Percentiles rank a stretch among this genome's conserved stretches.
phyloP scores from a whole-genome alignment of 1,139 yeast species.

The Taphrina deformans region DNA sequence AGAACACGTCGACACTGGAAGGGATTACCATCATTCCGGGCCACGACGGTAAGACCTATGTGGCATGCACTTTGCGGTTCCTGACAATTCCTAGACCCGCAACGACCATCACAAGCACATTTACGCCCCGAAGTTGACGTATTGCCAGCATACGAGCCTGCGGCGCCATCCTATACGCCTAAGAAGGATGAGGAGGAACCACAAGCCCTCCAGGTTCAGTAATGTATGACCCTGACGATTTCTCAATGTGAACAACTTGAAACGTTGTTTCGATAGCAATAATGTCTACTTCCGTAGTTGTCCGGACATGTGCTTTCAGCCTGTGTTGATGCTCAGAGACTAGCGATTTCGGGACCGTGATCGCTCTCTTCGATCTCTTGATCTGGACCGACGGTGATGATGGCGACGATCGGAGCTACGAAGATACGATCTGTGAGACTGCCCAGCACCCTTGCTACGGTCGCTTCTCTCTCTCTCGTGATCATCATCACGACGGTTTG shows the following conservation, averaged over 20 bases:
- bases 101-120: conserved; percentile 3
- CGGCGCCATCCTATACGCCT: conserved; percentile 14
- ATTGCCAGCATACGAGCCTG: conserved; percentile 12
- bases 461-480: not conserved
- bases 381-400: not conserved
- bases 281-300: no score
- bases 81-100: not conserved
- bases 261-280: no score
- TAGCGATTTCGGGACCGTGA: not conserved
- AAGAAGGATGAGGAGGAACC: not conserved
- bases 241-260: not conserved
- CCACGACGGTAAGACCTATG: not conserved
- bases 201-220: not conserved
- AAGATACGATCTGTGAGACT: not conserved
- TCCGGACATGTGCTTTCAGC: no score
- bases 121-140: not conserved
- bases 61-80: not conserved
- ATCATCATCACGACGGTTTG: not conserved
- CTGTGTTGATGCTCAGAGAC: not conserved
- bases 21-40: not conserved
- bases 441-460: not conserved
- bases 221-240: not conserved
- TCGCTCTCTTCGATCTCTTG: not conserved
- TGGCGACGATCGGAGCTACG: not conserved
- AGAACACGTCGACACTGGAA: not conserved